Evolutionary conservation across 2,329 filamentous ascomycete species (phyloP), one percentile per base, ranked within the genome.

Genomic region (Aureobasidium melanogenum): DNA sequence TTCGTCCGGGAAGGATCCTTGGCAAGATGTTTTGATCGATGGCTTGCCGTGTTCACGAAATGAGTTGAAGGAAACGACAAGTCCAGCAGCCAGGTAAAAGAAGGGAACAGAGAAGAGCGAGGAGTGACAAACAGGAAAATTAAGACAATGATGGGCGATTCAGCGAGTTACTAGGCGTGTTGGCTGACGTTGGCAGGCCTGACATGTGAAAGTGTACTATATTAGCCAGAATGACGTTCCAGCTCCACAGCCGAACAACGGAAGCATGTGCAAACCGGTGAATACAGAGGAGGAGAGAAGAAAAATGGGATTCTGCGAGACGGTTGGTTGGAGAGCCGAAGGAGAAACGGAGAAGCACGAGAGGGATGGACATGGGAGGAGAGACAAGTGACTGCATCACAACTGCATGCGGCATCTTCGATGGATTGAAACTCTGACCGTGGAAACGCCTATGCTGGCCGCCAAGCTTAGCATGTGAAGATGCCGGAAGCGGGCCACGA

Each of bases 261-360:
- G 39, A 47, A 46, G 54, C 54, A 47, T 57, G 54, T 57, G 41
- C 54, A 57, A 8, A n/a, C 38, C 52, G 38, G 50, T 54, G 50
- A 41, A 28, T 28, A n/a, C 52, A 44, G n/a, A n/a, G 17, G 19
- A 28, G 44, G 36, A 44, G 39, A 39, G 38, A 26, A 44, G 52
- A 39, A 44, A 15, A 38, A 44, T 32, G 26, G 52, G 39, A 34
- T 43, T n/a, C 54, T 57, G 54, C 41, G 54, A 57, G 38, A 36
- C 54, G 54, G 54, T 57, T 57, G 54, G 30, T 26, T 57, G 54
- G 54, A 57, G 54, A 57, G 54, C 54, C 54, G 54, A 57, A 47
- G 41, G 41, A 36, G 38, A 56, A 57, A 44, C 52, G 52, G 52
- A 56, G 52, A 56, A 56, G 52, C 52, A 56, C 38, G 52, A 56